A percentile compares a stretch with the other conserved stretches of the same genome.
phyloP scores from a whole-genome alignment of 176 grass and related monocot species.

The Zea mays region Zm-B73-REFERENCE-NAM-5.0 NC_050104.1:76767501-76768000 shows the following conservation, averaged over 20 bases:
- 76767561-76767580: slow-evolving; percentile 52
- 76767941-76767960: no score
- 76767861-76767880: no score
- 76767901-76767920: no score
- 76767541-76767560: slow-evolving; percentile 23
- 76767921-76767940: no score
- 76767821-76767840: no score
- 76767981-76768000: no score
- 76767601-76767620: slow-evolving; percentile 42
- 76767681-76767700: slow-evolving; percentile 9
- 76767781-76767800: no score
- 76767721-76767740: neutral
- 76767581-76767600: slow-evolving; percentile 40
- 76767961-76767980: no score
- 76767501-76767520: slow-evolving; percentile 16
- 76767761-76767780: neutral
- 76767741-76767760: slow-evolving; percentile 34
- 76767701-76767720: neutral
- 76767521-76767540: neutral
- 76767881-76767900: no score
- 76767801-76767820: no score
- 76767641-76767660: neutral
- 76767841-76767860: no score
- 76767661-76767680: neutral
- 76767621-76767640: slow-evolving; percentile 49